phyloP scores from a whole-genome alignment of 257 asterid genomes.

The Solanum acaule region DNA sequence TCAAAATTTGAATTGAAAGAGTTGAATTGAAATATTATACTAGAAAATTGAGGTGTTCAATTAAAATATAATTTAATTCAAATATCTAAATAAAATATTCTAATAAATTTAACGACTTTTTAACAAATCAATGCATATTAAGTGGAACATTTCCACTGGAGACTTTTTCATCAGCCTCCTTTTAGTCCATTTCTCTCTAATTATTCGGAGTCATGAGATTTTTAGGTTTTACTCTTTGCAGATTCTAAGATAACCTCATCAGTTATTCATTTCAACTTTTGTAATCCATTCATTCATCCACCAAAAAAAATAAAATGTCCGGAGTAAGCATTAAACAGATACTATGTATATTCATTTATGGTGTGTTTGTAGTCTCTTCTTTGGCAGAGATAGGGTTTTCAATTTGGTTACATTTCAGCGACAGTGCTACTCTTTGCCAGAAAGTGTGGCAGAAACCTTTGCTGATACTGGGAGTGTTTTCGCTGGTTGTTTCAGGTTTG shows the following conservation, averaged over 20 bases:
- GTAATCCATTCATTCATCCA: too few species aligned
- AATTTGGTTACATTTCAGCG: constrained; percentile 18
- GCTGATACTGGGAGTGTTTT: constrained; percentile 26
- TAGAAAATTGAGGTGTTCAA: background rate
- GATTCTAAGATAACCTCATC: background rate
- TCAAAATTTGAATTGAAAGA: background rate
- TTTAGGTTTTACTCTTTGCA: background rate
- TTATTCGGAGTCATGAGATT: too few species aligned
- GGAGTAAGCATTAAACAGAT: constrained; percentile 41
- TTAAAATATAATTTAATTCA: background rate
- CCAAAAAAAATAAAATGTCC: background rate
- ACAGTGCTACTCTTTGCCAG: constrained; percentile 31
- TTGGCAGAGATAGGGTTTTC: constrained; percentile 31
- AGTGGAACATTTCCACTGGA: background rate
- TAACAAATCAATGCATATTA: background rate
- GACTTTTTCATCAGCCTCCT: background rate
- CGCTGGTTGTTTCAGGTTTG: constrained; percentile 23
- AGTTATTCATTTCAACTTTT: background rate
- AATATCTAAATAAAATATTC: background rate
- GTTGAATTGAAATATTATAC: background rate
- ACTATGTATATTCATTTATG: constrained; percentile 16
- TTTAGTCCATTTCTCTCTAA: background rate
- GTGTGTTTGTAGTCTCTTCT: constrained; percentile 21
- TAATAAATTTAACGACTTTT: too few species aligned
- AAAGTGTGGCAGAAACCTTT: constrained; percentile 37